A percentile compares a stretch with the other conserved stretches of the same genome.
Evolutionary conservation across 306 rosid species (phyloP).

Genomic region (Carpinus viminea): DNA sequence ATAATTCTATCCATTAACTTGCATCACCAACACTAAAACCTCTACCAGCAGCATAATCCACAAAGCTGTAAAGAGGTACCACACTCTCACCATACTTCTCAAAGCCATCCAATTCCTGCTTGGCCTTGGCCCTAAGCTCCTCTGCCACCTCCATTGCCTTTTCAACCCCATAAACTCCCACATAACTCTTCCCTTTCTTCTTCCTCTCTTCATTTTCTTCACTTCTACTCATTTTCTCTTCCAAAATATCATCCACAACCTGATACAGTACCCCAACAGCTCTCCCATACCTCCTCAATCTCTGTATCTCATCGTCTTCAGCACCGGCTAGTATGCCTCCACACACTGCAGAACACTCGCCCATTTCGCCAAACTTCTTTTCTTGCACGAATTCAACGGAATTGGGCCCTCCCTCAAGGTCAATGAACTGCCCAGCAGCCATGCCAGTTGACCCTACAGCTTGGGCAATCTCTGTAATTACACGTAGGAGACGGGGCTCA

Average conservation of each 20-base stretch:
- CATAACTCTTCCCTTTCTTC: conserved; percentile 70
- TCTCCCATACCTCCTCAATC: conserved; percentile 84
- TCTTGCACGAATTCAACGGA: conserved; percentile 76
- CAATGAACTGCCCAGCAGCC: conserved; percentile 97
- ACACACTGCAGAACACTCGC: conserved; percentile 91
- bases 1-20: conserved; percentile 28
- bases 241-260: conserved; percentile 72
- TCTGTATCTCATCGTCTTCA: conserved; percentile 67
- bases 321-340: conserved; percentile 92
- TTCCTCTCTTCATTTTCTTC: conserved; percentile 25
- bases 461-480: conserved; percentile 81
- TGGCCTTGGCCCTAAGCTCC: conserved; percentile 74
- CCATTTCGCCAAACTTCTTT: conserved; percentile 95
- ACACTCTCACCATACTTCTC: conserved; percentile 72
- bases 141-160: conserved; percentile 77
- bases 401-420: conserved; percentile 73
- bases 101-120: conserved; percentile 76
- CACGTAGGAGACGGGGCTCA: conserved; percentile 66
- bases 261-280: conserved; percentile 81
- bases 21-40: conserved; percentile 56
- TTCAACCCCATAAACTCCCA: conserved; percentile 64
- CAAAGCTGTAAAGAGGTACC: conserved; percentile 83
- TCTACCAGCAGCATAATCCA: conserved; percentile 87
- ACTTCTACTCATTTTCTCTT: conserved; percentile 38
- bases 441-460: conserved; percentile 91